Percentiles rank a stretch among this genome's conserved stretches.
These are phyloP conservation scores for Pholiota molesta DNA, from an alignment of 768 basidiomycete species.

Conservation along the genomic window DNA sequence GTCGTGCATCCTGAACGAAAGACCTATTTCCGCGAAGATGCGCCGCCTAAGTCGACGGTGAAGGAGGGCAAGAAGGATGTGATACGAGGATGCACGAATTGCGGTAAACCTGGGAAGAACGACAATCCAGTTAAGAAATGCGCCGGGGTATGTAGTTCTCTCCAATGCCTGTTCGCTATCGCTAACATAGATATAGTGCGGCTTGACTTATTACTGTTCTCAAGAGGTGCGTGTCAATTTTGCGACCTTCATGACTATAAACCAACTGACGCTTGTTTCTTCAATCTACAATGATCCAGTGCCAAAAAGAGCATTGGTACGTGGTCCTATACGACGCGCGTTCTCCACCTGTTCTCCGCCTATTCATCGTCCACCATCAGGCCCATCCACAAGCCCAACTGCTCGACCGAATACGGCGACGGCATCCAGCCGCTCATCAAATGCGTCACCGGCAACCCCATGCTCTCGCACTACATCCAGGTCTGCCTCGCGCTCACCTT, in stretches of 20 bases:
- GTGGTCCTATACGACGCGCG: not conserved
- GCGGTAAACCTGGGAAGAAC: slow-evolving; percentile 6
- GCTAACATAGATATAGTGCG: slow-evolving; percentile 12
- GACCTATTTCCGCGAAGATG: slow-evolving; percentile 12
- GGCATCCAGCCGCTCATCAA: slow-evolving; percentile 20
- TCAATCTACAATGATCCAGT: slow-evolving; percentile 5
- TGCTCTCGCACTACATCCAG: slow-evolving; percentile 22
- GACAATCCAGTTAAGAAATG: slow-evolving; percentile 14
- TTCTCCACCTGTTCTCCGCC: too few species aligned
- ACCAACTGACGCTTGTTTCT: not conserved
- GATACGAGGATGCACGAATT: slow-evolving; percentile 17
- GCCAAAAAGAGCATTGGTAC: slow-evolving; percentile 21
- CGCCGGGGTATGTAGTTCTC: slow-evolving; percentile 5
- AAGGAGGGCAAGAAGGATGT: slow-evolving; percentile 20
- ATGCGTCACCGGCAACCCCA: slow-evolving; percentile 20
- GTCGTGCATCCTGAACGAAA: slow-evolving; percentile 19
- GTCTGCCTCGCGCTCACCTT: slow-evolving; percentile 18
- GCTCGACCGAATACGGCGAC: slow-evolving; percentile 12
- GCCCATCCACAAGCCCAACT: slow-evolving; percentile 18
- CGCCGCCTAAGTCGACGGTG: slow-evolving; percentile 17
- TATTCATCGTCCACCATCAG: slow-evolving; percentile 2
- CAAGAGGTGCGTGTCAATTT: slow-evolving; percentile 7
- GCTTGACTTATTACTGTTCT: slow-evolving; percentile 19
- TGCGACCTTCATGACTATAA: not conserved
- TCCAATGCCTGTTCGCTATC: not conserved